A percentile compares a stretch with the other conserved stretches of the same genome.
phyloP scores from a whole-genome alignment of 148 eudicot genomes.

The Vaccinium myrtillus region DNA sequence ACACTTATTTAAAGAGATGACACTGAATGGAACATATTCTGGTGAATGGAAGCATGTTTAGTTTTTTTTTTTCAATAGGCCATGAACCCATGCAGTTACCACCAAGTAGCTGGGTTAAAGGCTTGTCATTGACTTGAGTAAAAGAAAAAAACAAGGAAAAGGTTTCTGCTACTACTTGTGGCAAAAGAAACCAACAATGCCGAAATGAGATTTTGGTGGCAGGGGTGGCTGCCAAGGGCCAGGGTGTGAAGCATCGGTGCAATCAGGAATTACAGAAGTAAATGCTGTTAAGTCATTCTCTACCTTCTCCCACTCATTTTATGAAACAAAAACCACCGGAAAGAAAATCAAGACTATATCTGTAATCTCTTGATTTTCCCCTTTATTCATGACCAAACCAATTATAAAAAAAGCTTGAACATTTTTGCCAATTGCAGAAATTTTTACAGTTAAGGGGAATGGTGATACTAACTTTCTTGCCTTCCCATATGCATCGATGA shows the following conservation, averaged over 20 bases:
- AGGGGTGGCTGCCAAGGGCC: neutral
- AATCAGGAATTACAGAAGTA: neutral
- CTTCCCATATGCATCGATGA: slow-evolving; percentile 85
- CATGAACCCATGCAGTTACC: neutral
- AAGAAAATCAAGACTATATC: neutral
- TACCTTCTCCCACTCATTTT: neutral
- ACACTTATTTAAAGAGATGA: neutral
- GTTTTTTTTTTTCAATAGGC: too few species aligned
- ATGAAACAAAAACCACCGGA: neutral
- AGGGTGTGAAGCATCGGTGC: neutral
- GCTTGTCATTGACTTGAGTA: neutral
- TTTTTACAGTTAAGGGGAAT: neutral
- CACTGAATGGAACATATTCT: neutral
- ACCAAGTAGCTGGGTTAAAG: neutral
- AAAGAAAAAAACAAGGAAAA: neutral
- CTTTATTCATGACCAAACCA: neutral
- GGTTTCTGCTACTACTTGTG: neutral
- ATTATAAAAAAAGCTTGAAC: neutral
- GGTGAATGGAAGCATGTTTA: too few species aligned
- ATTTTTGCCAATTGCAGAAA: neutral
- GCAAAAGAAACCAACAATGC: slow-evolving; percentile 14
- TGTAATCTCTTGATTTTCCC: neutral
- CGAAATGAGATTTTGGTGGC: slow-evolving; percentile 1
- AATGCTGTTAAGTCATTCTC: neutral
- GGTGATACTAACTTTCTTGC: slow-evolving; percentile 54